phyloP scores from a whole-genome alignment of 1,139 yeast genomes.

The Saccharomycopsis phalli region DNA sequence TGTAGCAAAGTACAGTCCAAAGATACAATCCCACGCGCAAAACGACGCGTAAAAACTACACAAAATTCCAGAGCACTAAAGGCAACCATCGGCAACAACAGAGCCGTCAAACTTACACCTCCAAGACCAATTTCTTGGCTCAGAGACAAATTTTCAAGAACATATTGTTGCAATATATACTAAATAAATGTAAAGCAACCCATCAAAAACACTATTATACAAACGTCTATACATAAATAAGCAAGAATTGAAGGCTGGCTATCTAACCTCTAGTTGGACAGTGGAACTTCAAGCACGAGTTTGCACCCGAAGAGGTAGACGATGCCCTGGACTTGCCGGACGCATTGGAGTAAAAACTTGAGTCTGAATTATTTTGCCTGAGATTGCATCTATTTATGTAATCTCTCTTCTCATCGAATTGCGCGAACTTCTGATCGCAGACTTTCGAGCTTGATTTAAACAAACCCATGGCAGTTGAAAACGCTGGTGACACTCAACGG shows the following conservation, averaged over 20 bases:
- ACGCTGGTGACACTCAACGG: too few species aligned
- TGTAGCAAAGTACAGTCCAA: too few species aligned
- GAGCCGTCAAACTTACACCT: too few species aligned
- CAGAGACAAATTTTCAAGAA: too few species aligned
- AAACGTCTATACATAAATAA: neutral
- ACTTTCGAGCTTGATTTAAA: conserved; percentile 4
- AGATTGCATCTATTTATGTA: conserved; percentile 14
- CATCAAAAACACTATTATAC: neutral
- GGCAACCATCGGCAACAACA: too few species aligned
- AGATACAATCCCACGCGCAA: too few species aligned
- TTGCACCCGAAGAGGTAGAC: conserved; percentile 10
- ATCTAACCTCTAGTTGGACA: conserved; percentile 13
- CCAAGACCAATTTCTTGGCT: too few species aligned
- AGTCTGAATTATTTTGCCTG: conserved; percentile 1
- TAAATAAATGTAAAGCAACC: too few species aligned
- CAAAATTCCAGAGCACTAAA: too few species aligned
- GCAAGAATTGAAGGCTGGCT: neutral
- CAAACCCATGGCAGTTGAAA: conserved; percentile 12
- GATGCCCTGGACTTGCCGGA: conserved; percentile 13
- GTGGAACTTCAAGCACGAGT: conserved; percentile 14
- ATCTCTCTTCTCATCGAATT: conserved; percentile 19
- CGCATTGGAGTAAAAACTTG: neutral
- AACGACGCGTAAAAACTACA: too few species aligned
- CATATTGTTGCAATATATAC: too few species aligned
- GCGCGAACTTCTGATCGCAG: conserved; percentile 16